Evolutionary conservation across 169 alveolate species (phyloP), one percentile per base, ranked within the genome.

Genomic region (Plasmodium gonderi): DNA sequence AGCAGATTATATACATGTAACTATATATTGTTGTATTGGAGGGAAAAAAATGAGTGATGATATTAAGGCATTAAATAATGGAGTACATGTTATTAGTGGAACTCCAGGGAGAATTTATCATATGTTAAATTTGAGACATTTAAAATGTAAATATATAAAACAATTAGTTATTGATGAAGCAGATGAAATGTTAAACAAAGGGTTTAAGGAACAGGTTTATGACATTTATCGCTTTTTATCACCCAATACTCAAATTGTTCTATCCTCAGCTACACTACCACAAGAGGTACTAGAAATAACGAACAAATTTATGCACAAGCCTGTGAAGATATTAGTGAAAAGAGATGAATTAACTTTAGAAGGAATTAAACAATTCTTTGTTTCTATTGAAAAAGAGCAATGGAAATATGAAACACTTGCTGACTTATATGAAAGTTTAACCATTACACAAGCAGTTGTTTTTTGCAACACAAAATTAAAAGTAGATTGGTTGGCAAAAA

Each of bases 61-160:
- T 91, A 98, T 98, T 80, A 97, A 97, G 92, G 97, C 96, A 72
- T 97, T 99, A 75, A 97, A 97, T 92, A 98, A 96, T 54, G 99
- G 99, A 12, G 99, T 98, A n/a, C 99, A 99, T 96, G 97, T 99
- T 89, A 99, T 99, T 9, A 99, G 99, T 64, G 99, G 99, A 3
- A 99, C 99, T 26, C 99, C 99, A 11, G 99, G 99, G 14, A 98
- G 99, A 93, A 99, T 99, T 42, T 96, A 95, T 83, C 99, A 99
- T 92, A 98, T 99, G 99, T 97, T 99, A 87, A 98, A 97, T 65
- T 97, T 98, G 94, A 98, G 98, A 74, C 98, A 97, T 83, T 94
- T 97, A n/a, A 91, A 95, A 91, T 97, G 97, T 38, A 98, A 98
- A 67, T 97, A 98, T 96, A 96, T 99, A 94, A 97, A 96, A 95